Percentiles rank a stretch among this genome's conserved stretches.
phyloP scores from a whole-genome alignment of 495 filamentous ascomycete genomes.

The Podospora conica region DNA sequence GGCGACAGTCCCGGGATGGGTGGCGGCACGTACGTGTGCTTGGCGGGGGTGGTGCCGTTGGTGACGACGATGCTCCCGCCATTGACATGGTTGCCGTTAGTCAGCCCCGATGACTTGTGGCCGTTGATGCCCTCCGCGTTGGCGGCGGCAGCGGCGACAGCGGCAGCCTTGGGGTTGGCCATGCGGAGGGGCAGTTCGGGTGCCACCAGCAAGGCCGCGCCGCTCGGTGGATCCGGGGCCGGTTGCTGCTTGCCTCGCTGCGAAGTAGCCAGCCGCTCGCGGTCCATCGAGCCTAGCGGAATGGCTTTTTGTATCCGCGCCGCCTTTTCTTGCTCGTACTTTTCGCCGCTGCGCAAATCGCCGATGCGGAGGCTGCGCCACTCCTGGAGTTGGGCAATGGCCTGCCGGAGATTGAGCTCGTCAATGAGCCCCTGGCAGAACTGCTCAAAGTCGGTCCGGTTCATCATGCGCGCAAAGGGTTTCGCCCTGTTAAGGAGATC shows the following conservation, averaged over 20 bases:
- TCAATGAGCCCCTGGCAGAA: slow-evolving; percentile 78
- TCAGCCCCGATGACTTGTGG: slow-evolving; percentile 22
- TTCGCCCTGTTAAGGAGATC: slow-evolving; percentile 89
- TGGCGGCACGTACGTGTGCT: slow-evolving; percentile 39
- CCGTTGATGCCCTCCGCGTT: slow-evolving; percentile 16
- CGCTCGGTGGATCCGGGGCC: slow-evolving; percentile 62
- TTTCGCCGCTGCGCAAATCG: slow-evolving; percentile 80
- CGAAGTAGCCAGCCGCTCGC: slow-evolving; percentile 59
- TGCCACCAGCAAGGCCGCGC: slow-evolving; percentile 64
- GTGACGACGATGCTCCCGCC: slow-evolving; percentile 35
- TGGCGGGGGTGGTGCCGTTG: slow-evolving; percentile 32
- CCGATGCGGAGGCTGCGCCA: slow-evolving; percentile 82
- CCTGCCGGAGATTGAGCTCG: slow-evolving; percentile 84
- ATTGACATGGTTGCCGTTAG: slow-evolving; percentile 34
- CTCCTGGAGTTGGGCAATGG: slow-evolving; percentile 86
- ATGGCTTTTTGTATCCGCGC: slow-evolving; percentile 61
- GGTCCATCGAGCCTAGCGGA: slow-evolving; percentile 73
- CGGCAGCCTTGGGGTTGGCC: slow-evolving; percentile 16
- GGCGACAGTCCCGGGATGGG: slow-evolving; percentile 54
- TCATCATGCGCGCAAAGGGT: slow-evolving; percentile 96
- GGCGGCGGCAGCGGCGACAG: no score
- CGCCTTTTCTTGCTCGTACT: slow-evolving; percentile 89
- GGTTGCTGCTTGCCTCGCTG: slow-evolving; percentile 53
- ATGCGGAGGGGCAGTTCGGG: slow-evolving; percentile 65
- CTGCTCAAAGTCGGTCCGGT: slow-evolving; percentile 78